Conservation (phyloP, 2,329 filamentous ascomycete genomes). For the Alternaria hordeiaustralica region DNA sequence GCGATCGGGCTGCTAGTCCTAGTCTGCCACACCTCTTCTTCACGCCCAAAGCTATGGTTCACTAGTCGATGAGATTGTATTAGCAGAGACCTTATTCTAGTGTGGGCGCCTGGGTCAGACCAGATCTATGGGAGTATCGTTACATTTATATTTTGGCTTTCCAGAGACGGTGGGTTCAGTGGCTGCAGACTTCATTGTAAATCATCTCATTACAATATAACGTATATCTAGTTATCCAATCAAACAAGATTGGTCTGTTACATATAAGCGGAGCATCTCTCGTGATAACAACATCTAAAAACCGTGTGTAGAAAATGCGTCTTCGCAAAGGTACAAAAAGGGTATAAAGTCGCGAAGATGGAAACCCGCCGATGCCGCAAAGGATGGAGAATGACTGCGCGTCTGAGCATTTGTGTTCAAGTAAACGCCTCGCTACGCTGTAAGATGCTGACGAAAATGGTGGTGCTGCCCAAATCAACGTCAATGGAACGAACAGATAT, state of each 20-base stretch:
- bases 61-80: not conserved
- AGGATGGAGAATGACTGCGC: not conserved
- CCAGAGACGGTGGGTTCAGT: not conserved
- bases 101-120: not conserved
- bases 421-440: slow-evolving; percentile 6
- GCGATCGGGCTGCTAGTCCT: not conserved
- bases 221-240: not conserved
- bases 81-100: not conserved
- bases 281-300: not conserved
- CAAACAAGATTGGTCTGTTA: not conserved
- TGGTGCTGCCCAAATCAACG: not conserved
- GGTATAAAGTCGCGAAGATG: slow-evolving; percentile 3
- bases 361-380: not conserved
- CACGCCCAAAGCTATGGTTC: not conserved
- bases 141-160: not conserved
- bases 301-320: not conserved
- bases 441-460: not conserved
- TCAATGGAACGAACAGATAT: not conserved
- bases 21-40: not conserved
- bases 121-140: not conserved
- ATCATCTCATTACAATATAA: not conserved
- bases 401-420: not conserved
- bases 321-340: not conserved
- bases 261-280: not conserved
- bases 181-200: not conserved